phyloP scores from a whole-genome alignment of 768 basidiomycete genomes.

The Termitomyces sp. region DNA sequence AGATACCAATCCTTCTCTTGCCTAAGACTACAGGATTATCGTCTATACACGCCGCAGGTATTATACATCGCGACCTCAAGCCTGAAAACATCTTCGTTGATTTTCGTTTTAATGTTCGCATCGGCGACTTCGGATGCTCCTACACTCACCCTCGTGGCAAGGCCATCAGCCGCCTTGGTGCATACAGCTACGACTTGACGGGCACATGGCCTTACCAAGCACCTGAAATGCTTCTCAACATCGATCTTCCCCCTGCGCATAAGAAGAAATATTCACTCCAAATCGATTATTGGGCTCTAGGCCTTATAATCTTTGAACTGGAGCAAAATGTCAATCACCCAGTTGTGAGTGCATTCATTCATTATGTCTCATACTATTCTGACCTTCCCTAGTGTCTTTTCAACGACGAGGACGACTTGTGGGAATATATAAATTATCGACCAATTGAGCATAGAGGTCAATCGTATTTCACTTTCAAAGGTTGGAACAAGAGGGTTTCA shows the following conservation, averaged over 20 bases:
- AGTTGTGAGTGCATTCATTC: not conserved
- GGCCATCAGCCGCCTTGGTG: conserved; percentile 12
- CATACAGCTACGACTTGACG: no score
- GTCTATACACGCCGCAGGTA: conserved; percentile 50
- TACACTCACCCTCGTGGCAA: conserved; percentile 13
- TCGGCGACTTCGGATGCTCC: conserved; percentile 37
- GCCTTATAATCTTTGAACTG: conserved; percentile 35
- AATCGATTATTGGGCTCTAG: conserved; percentile 39
- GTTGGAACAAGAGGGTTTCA: conserved; percentile 12
- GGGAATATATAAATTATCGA: conserved; percentile 17
- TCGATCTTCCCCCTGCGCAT: not conserved
- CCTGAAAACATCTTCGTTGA: conserved; percentile 66
- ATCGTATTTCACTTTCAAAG: conserved; percentile 19
- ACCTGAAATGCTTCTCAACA: conserved; percentile 32
- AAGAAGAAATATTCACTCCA: conserved; percentile 23
- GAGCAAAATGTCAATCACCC: conserved; percentile 14
- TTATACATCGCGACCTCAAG: conserved; percentile 68
- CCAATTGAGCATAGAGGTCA: not conserved
- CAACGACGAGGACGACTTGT: conserved; percentile 17
- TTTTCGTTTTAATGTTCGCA: conserved; percentile 30
- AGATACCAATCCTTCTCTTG: not conserved
- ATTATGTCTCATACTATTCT: not conserved
- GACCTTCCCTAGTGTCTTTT: conserved; percentile 27
- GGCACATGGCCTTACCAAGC: conserved; percentile 25
- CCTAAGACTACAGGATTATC: conserved; percentile 33